Conservation (phyloP, 2,329 filamentous ascomycete species). For the Leptodontidium sp. region DNA sequence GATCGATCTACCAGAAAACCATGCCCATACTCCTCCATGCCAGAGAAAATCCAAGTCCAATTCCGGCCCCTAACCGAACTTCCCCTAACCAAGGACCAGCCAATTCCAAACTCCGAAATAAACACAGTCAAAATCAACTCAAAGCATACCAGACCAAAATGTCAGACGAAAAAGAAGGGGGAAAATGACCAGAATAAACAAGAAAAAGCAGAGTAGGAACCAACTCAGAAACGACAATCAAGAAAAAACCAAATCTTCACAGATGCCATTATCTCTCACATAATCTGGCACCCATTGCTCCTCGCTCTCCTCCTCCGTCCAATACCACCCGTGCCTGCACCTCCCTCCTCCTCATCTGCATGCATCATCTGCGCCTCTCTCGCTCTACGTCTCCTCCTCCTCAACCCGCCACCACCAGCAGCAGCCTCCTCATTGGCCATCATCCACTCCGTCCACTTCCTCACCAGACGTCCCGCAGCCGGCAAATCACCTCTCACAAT, state of each 20-base stretch:
- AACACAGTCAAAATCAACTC: not conserved
- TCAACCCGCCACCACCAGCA: conserved; percentile 67
- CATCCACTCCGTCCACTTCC: conserved; percentile 95
- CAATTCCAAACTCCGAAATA: not conserved
- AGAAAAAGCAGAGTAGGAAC: not conserved
- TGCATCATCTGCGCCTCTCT: conserved; percentile 83
- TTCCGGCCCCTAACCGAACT: not conserved
- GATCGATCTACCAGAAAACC: conserved; percentile 13
- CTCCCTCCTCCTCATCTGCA: conserved; percentile 80
- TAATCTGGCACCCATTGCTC: conserved; percentile 69
- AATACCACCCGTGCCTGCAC: conserved; percentile 52
- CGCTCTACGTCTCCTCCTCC: conserved; percentile 78
- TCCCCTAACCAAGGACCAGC: not conserved
- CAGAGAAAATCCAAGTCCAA: not conserved
- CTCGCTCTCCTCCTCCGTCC: conserved; percentile 66
- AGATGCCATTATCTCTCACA: conserved; percentile 56
- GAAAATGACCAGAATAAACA: not conserved
- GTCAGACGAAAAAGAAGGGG: too few relatives aligned
- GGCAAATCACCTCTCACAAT: conserved; percentile 79
- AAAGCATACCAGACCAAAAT: not conserved
- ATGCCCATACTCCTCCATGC: conserved; percentile 10
- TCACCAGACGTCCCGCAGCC: conserved; percentile 80
- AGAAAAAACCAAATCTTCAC: not conserved
- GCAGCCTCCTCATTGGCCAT: conserved; percentile 87
- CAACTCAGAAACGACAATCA: not conserved